Evolutionary conservation across 2,329 filamentous ascomycete species (phyloP).

Genomic region (Aspergillus luchuensis): DNA sequence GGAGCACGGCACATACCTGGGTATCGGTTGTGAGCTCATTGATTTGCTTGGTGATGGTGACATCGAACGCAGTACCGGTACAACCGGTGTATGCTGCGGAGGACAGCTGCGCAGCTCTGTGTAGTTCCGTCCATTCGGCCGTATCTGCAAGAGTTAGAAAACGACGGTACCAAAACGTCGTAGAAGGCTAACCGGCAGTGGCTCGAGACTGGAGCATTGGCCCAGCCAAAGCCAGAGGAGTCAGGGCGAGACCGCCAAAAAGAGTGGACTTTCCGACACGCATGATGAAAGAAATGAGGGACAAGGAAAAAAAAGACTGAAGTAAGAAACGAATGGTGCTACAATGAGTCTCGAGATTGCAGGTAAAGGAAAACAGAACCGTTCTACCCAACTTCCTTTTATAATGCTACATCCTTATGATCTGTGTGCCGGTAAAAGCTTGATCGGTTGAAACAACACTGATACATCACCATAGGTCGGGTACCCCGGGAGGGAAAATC

Average conservation of each 20-base stretch:
- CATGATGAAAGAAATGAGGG: neutral
- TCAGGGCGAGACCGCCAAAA: neutral
- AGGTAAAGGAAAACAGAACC: neutral
- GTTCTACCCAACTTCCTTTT: neutral
- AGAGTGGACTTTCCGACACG: neutral
- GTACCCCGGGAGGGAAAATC: neutral
- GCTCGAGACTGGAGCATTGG: neutral
- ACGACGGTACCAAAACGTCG: no score
- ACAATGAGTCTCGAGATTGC: neutral
- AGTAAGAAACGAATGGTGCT: neutral
- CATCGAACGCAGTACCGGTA: constrained; percentile 30
- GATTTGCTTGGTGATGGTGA: constrained; percentile 34
- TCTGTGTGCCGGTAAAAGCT: neutral
- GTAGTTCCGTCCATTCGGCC: constrained; percentile 23
- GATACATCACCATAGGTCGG: neutral
- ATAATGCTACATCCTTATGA: neutral
- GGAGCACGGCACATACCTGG: constrained; percentile 16
- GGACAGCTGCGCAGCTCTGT: constrained; percentile 32
- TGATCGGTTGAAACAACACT: neutral
- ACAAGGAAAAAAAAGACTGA: neutral
- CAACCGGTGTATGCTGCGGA: constrained; percentile 35
- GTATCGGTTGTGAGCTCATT: constrained; percentile 27
- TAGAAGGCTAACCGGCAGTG: neutral
- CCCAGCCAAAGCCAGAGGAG: neutral
- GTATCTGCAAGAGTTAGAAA: constrained; percentile 12